Percentiles rank a stretch among this genome's conserved stretches.
Conservation (phyloP, 2,329 filamentous ascomycete genomes). For the Fusarium sp. region DNA sequence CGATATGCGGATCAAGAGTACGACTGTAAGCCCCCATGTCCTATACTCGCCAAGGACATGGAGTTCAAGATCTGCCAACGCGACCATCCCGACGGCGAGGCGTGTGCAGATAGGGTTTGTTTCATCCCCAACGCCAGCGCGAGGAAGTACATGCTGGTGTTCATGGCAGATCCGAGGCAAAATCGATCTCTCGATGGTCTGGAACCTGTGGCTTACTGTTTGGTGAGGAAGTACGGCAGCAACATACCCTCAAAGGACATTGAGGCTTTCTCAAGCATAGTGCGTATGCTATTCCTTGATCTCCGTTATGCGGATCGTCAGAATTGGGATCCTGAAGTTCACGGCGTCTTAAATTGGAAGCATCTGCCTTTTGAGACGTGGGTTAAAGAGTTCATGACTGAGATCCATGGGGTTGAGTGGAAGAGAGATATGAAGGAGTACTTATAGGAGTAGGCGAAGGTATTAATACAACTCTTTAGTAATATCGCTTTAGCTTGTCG, state of each 20-base stretch:
- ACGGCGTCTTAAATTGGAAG: slow-evolving; percentile 2
- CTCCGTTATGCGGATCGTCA: background rate
- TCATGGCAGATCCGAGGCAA: background rate
- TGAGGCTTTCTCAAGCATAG: background rate
- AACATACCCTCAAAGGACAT: background rate
- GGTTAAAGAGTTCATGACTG: background rate
- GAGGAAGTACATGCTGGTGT: background rate
- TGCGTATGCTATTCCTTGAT: background rate
- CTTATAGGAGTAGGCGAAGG: background rate
- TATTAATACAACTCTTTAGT: background rate
- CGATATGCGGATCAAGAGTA: background rate
- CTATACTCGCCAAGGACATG: background rate
- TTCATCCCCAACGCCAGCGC: slow-evolving; percentile 1
- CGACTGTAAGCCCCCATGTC: background rate
- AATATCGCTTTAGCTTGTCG: background rate
- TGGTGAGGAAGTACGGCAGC: background rate
- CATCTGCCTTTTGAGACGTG: background rate
- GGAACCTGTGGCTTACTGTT: background rate
- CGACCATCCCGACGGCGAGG: background rate
- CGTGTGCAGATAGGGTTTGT: background rate
- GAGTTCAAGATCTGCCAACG: background rate
- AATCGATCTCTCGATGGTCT: accelerated
- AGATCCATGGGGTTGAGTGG: background rate
- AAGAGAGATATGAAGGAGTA: background rate
- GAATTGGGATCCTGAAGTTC: background rate